phyloP scores from a whole-genome alignment of 768 basidiomycete genomes.

The Cyathus striatus region DNA sequence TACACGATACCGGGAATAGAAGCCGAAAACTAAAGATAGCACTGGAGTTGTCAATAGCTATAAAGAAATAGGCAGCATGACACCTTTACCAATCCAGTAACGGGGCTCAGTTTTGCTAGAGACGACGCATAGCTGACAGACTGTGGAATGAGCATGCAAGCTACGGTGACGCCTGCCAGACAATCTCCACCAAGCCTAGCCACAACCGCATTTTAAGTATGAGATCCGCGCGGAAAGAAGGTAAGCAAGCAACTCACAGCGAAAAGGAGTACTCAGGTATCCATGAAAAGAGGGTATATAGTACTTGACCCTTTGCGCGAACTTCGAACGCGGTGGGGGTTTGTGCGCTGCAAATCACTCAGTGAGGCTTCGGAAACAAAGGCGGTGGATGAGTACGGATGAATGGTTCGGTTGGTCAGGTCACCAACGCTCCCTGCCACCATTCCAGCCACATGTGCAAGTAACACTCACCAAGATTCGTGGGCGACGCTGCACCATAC shows the following conservation, averaged over 20 bases:
- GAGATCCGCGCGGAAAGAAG: background rate
- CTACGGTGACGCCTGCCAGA: slow-evolving; percentile 83
- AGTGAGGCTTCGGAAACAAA: background rate
- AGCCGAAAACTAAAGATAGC: slow-evolving; percentile 64
- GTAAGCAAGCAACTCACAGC: slow-evolving; percentile 39
- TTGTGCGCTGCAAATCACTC: slow-evolving; percentile 4
- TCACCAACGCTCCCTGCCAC: too few relatives aligned
- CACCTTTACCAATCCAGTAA: slow-evolving; percentile 79
- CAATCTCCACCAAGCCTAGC: slow-evolving; percentile 48
- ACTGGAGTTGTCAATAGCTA: too few relatives aligned
- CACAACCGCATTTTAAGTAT: slow-evolving; percentile 1
- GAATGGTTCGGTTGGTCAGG: background rate
- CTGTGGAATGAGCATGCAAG: slow-evolving; percentile 79
- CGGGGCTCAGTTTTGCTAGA: slow-evolving; percentile 78
- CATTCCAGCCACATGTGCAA: background rate
- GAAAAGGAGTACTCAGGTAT: slow-evolving; percentile 72
- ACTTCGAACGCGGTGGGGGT: slow-evolving; percentile 18
- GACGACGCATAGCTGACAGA: slow-evolving; percentile 91
- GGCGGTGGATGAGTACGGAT: background rate
- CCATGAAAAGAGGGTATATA: slow-evolving; percentile 78
- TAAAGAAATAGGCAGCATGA: background rate
- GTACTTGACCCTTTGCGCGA: slow-evolving; percentile 54
- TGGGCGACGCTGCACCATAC: slow-evolving; percentile 20
- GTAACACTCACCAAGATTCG: slow-evolving; percentile 14
- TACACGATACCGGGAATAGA: slow-evolving; percentile 87